phyloP scores from a whole-genome alignment of 2,329 filamentous ascomycete species.

The Trichoderma sp. region DNA sequence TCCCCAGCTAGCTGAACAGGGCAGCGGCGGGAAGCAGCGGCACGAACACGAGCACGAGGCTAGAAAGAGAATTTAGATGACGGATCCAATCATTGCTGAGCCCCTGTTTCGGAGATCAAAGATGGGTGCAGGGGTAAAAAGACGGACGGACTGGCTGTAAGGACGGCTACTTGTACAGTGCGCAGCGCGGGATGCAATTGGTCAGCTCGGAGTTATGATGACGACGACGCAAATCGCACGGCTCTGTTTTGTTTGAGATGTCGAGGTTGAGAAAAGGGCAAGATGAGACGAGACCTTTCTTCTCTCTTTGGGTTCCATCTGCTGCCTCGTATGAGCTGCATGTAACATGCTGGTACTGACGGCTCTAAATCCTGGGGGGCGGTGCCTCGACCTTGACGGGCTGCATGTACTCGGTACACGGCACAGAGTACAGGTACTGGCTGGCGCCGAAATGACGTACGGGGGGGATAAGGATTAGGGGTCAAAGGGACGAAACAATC shows the following conservation, averaged over 20 bases:
- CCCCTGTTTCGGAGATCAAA: slow-evolving; percentile 16
- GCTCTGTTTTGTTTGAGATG: not conserved
- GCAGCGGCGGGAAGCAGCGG: not conserved
- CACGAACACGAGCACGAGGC: slow-evolving; percentile 15
- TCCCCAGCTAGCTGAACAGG: not conserved
- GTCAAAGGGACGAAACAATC: not conserved
- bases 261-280: not conserved
- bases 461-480: not conserved
- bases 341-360: not conserved
- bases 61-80: slow-evolving; percentile 4
- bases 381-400: not conserved
- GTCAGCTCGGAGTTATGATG: not conserved
- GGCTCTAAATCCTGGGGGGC: not conserved
- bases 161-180: not conserved
- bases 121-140: not conserved
- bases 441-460: not conserved
- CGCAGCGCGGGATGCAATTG: not conserved
- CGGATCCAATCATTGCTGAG: not conserved
- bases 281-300: not conserved
- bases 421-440: not conserved
- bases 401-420: not conserved
- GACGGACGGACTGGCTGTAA: not conserved
- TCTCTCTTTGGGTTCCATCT: not conserved
- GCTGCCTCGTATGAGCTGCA: not conserved
- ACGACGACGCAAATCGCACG: not conserved